Percentiles rank a stretch among this genome's conserved stretches.
Evolutionary conservation across 768 basidiomycete species (phyloP).

Genomic region (Tremella fuciformis): DNA sequence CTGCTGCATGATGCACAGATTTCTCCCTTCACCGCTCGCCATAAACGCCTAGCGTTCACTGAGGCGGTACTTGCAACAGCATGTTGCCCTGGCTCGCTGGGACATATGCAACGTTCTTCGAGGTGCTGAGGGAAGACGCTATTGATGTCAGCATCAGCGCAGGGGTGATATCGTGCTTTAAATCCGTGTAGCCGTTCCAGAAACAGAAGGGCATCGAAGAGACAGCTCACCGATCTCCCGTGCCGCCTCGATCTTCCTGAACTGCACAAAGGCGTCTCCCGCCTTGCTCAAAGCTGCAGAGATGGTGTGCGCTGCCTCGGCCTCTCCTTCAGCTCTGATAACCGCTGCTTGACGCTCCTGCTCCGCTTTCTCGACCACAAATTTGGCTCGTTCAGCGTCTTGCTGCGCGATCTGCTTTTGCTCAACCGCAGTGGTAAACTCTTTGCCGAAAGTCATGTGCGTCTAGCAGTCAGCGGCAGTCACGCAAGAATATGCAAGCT

Average conservation of each 20-base stretch:
- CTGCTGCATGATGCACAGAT: too few species aligned
- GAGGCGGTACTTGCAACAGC: constrained; percentile 45
- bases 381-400: constrained; percentile 98
- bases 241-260: constrained; percentile 95
- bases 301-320: constrained; percentile 92
- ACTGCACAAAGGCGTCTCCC: constrained; percentile 89
- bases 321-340: constrained; percentile 97
- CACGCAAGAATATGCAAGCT: too few species aligned
- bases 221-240: constrained; percentile 72
- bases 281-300: constrained; percentile 86
- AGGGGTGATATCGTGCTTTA: not conserved
- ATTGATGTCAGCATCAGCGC: not conserved
- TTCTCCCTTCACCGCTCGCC: too few species aligned
- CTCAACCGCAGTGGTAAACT: constrained; percentile 73
- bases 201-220: too few species aligned
- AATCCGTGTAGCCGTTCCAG: too few species aligned
- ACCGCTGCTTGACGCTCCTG: constrained; percentile 99
- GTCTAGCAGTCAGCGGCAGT: constrained; percentile 45
- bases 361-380: constrained; percentile 98
- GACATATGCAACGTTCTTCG: constrained; percentile 49
- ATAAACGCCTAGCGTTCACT: not conserved
- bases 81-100: constrained; percentile 43
- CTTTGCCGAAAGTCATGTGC: constrained; percentile 55
- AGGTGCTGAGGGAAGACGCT: constrained; percentile 45
- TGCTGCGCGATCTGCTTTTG: constrained; percentile 99